phyloP scores from a whole-genome alignment of 257 asterid species.

The Vinca minor region DNA sequence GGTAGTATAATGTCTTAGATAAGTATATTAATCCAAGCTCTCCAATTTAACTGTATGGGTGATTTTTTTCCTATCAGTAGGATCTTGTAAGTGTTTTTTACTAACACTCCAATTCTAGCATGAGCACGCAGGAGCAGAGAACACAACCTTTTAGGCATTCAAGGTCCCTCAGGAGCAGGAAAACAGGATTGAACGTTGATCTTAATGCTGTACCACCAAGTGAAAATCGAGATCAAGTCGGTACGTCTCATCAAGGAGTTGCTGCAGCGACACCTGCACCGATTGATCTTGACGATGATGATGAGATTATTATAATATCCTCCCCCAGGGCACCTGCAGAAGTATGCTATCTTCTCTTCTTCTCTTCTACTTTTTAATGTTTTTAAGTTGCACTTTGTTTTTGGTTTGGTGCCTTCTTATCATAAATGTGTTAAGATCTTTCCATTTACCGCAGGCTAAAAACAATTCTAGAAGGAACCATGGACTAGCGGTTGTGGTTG shows the following conservation, averaged over 20 bases:
- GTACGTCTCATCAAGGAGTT: slow-evolving; percentile 23
- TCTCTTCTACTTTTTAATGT: not conserved
- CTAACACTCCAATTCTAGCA: slow-evolving; percentile 2
- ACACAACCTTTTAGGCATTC: slow-evolving; percentile 15
- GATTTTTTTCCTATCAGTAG: not conserved
- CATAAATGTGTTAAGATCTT: slow-evolving; percentile 12
- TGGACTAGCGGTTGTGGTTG: slow-evolving; percentile 49
- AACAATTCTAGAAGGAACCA: slow-evolving; percentile 55
- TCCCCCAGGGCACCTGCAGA: slow-evolving; percentile 37
- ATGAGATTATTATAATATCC: slow-evolving; percentile 39
- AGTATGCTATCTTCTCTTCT: slow-evolving; percentile 15
- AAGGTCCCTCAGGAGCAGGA: slow-evolving; percentile 24
- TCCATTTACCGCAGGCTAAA: slow-evolving; percentile 47
- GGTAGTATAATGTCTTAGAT: not conserved
- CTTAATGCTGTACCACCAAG: slow-evolving; percentile 26
- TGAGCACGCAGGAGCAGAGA: slow-evolving; percentile 27
- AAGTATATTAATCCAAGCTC: not conserved
- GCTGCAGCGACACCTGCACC: slow-evolving; percentile 18
- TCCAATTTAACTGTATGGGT: not conserved
- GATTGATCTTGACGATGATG: slow-evolving; percentile 44
- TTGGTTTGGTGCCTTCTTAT: slow-evolving; percentile 1
- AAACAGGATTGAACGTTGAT: slow-evolving; percentile 24
- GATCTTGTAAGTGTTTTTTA: not conserved
- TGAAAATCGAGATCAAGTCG: slow-evolving; percentile 26
- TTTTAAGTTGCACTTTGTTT: not conserved